Percentiles rank a stretch among this genome's conserved stretches.
Conservation (phyloP, 2,329 filamentous ascomycete genomes). For the Neonectria hederae region DNA sequence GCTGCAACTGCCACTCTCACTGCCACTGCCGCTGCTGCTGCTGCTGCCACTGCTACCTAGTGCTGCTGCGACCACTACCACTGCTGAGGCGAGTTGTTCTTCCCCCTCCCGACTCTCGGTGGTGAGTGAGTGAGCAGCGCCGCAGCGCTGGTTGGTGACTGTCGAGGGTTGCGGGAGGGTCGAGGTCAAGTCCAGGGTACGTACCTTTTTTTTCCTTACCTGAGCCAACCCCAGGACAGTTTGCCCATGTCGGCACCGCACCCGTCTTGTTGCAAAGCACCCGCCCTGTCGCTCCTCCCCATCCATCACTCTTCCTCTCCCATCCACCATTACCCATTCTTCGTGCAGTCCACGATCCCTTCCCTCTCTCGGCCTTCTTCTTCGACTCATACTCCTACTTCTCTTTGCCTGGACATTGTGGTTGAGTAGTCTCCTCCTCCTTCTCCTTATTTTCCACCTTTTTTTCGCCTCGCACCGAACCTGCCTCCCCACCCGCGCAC, state of each 20-base stretch:
- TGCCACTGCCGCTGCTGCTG: slow-evolving; percentile 11
- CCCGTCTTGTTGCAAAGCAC: slow-evolving; percentile 44
- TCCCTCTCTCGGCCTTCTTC: slow-evolving; percentile 32
- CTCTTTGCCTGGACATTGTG: slow-evolving; percentile 35
- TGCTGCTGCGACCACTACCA: slow-evolving; percentile 14
- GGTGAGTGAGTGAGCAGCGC: slow-evolving; percentile 8
- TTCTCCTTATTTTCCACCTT: slow-evolving; percentile 27
- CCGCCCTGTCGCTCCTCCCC: slow-evolving; percentile 51
- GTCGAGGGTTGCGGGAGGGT: slow-evolving; percentile 36
- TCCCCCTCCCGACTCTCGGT: not conserved
- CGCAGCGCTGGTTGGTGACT: slow-evolving; percentile 22
- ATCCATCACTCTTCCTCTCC: slow-evolving; percentile 46
- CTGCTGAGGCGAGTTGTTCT: slow-evolving; percentile 2
- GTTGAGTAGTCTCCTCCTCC: slow-evolving; percentile 39
- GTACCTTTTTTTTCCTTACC: slow-evolving; percentile 39
- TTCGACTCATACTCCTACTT: slow-evolving; percentile 30
- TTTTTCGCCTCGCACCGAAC: slow-evolving; percentile 21
- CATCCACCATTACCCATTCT: slow-evolving; percentile 46
- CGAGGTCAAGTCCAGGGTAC: slow-evolving; percentile 35
- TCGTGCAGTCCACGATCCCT: slow-evolving; percentile 47
- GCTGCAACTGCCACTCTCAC: slow-evolving; percentile 15
- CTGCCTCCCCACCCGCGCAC: slow-evolving; percentile 37
- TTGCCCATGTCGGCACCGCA: slow-evolving; percentile 42
- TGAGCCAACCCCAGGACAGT: slow-evolving; percentile 40
- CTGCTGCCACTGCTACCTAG: slow-evolving; percentile 8